Base-by-base conservation (phyloP, 495 filamentous ascomycete genomes). In the Pyronema domesticum region DNA sequence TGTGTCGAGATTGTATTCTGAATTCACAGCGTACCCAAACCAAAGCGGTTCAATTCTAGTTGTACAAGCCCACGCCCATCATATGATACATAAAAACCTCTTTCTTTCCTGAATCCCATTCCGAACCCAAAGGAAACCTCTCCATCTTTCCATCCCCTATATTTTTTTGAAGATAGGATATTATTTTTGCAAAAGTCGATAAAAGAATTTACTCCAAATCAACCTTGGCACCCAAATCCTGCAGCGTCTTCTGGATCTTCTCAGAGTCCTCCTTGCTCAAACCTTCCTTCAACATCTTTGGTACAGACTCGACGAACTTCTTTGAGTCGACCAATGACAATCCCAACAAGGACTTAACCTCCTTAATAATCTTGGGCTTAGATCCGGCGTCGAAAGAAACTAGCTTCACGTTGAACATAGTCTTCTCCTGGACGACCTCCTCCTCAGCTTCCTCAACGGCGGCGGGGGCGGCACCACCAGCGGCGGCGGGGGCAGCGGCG, bases 341-440 rank as follows among this genome's bases (percentile, higher is more conserved):
- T 4, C 93, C 91, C 51, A 99, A 75, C 77, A 99, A 76, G 62
- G 76, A 78, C 80, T 99, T 99, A 71, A 99, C 81, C 76, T 99
- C 91, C 78, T 99, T 99, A 74, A 99, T 99, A 55, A 99, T 73
- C 80, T 99, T 99, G 53, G 93, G 86, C 74, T 99, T 99, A 54
- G 91, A 73, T 11, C 66, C 74, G 33, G 89, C 77, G 39, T 95
- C 91, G 71, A 95, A 88, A 11, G 81, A 81, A 68, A 82, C 76
- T 37, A 99, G 81, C 69, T 94, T 95, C 53, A 99, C 66, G 70
- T 80, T 94, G 79, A 99, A 99, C 17, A 96, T 80, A 3, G 93
- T 95, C 80, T 96, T 99, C 73, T 95, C 93, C 17, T 80, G 78
- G 7, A 80, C 83, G 8, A 89, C 85, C 1, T 81, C 80, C 13